These are phyloP conservation scores for Fallopia convolvulus DNA, from an alignment of 148 eudicot genomes.

Conservation along the genomic window DNA sequence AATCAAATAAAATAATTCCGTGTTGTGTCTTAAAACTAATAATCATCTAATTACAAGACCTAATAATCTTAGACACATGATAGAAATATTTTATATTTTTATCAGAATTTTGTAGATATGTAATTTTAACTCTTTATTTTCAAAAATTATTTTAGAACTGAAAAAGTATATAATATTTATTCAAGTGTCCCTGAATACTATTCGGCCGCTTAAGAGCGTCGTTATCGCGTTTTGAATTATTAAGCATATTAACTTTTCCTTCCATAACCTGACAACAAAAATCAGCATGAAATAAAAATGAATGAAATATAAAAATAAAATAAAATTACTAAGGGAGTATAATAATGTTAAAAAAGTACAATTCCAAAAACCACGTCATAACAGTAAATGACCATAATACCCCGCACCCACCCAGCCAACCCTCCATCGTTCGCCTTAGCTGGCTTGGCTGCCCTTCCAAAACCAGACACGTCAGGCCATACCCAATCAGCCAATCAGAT, in stretches of 20 bases:
- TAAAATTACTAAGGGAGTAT: background rate
- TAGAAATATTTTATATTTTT: no score
- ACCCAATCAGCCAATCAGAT: background rate
- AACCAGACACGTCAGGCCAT: background rate
- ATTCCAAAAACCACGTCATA: background rate
- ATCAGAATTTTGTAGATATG: no score
- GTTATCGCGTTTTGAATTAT: background rate
- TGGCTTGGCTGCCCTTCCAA: background rate
- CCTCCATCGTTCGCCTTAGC: background rate
- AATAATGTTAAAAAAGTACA: background rate
- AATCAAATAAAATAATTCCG: no score
- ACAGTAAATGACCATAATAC: background rate
- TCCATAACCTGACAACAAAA: background rate
- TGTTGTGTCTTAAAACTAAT: no score
- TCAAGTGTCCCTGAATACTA: no score
- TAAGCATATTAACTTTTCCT: background rate
- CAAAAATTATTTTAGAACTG: no score
- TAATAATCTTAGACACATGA: no score
- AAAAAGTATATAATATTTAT: no score
- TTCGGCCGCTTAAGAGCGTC: no score
- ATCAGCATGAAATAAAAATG: background rate
- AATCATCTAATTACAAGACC: no score
- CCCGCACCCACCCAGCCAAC: background rate
- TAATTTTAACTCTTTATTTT: no score
- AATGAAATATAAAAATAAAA: background rate